A percentile compares a stretch with the other conserved stretches of the same genome.
Conservation (phyloP, 345 rosid species). For the Rhizophora mangle region DNA sequence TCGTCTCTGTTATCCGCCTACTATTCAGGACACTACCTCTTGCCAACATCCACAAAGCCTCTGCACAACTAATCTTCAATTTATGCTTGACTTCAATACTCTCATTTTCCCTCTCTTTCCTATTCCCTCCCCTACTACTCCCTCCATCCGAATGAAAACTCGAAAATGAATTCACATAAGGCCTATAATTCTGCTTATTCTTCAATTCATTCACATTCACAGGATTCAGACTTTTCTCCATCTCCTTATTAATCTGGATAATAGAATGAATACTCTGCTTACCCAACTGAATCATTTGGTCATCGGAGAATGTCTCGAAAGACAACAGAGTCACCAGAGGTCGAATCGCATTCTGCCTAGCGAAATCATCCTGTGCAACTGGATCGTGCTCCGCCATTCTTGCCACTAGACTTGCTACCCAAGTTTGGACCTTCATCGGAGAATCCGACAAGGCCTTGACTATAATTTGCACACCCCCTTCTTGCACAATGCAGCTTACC, state of each 20-base stretch:
- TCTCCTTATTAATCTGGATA: slow-evolving; percentile 69
- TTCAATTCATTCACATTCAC: slow-evolving; percentile 13
- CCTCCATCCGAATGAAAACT: slow-evolving; percentile 38
- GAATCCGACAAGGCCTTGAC: slow-evolving; percentile 67
- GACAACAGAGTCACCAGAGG: slow-evolving; percentile 75
- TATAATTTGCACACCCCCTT: slow-evolving; percentile 57
- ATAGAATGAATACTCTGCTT: slow-evolving; percentile 71
- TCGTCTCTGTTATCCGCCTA: slow-evolving; percentile 77
- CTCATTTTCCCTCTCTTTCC: slow-evolving; percentile 75
- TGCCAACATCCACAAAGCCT: slow-evolving; percentile 88
- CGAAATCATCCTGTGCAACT: slow-evolving; percentile 78
- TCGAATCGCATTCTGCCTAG: slow-evolving; percentile 70
- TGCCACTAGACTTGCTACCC: slow-evolving; percentile 60
- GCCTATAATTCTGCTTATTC: slow-evolving; percentile 26
- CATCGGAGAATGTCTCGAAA: slow-evolving; percentile 58
- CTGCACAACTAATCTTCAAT: slow-evolving; percentile 61
- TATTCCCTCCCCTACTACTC: slow-evolving; percentile 34
- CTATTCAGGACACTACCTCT: slow-evolving; percentile 66
- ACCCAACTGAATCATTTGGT: slow-evolving; percentile 34
- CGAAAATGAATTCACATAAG: slow-evolving; percentile 40
- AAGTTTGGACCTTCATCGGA: slow-evolving; percentile 62
- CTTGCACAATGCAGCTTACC: slow-evolving; percentile 49
- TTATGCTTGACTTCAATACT: slow-evolving; percentile 51
- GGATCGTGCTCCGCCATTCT: slow-evolving; percentile 70
- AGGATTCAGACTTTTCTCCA: slow-evolving; percentile 29